These are phyloP conservation scores for Cantharellus anzutake DNA, from an alignment of 768 basidiomycete species.

Conservation along the genomic window DNA sequence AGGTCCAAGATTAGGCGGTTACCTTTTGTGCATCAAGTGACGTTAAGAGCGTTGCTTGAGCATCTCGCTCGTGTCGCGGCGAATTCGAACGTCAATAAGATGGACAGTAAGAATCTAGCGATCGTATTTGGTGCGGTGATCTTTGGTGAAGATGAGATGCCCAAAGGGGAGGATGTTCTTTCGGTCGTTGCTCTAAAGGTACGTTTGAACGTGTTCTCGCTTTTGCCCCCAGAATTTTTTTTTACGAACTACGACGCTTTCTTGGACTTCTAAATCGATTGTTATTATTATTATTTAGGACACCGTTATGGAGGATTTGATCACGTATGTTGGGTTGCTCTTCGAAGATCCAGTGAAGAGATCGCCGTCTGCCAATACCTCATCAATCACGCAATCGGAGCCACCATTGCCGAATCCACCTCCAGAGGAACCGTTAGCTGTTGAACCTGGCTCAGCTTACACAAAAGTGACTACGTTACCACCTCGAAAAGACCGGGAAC, in stretches of 20 bases:
- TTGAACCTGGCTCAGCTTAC: conserved; percentile 49
- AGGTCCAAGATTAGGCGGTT: conserved; percentile 75
- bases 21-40: conserved; percentile 69
- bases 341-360: conserved; percentile 32
- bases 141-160: conserved; percentile 82
- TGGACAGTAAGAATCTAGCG: conserved; percentile 84
- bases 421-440: conserved; percentile 33
- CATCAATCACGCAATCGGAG: conserved; percentile 20
- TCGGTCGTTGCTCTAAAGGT: conserved; percentile 65
- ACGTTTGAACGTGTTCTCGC: neutral
- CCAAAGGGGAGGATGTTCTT: conserved; percentile 51
- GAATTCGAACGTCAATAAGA: conserved; percentile 61
- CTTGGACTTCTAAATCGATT: neutral
- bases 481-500: conserved; percentile 10
- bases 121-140: conserved; percentile 80
- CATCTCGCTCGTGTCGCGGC: conserved; percentile 60
- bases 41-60: conserved; percentile 61
- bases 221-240: neutral
- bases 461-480: conserved; percentile 41
- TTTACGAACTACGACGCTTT: neutral
- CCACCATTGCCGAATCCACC: conserved; percentile 62
- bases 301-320: conserved; percentile 70
- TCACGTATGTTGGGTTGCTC: conserved; percentile 43
- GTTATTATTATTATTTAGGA: conserved; percentile 22
- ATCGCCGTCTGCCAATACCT: conserved; percentile 1